Evolutionary conservation across 345 rosid species (phyloP).

Genomic region (Kandelia obovata): DNA sequence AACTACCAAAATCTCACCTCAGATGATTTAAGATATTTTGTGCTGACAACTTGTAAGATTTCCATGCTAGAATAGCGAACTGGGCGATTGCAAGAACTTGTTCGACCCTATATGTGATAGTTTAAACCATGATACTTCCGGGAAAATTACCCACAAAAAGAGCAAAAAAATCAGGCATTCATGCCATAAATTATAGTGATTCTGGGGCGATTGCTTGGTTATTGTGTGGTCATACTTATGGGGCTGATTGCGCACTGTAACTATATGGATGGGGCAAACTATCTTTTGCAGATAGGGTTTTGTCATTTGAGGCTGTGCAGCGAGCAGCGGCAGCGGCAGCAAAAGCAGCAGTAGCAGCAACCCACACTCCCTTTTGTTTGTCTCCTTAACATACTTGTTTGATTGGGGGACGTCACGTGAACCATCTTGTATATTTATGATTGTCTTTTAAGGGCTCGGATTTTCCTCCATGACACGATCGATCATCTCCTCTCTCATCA

Average conservation of each 20-base stretch:
- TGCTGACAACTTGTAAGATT: too few relatives aligned
- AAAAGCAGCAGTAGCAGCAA: not conserved
- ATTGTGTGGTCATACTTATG: too few relatives aligned
- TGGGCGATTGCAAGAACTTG: too few relatives aligned
- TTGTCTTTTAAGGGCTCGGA: not conserved
- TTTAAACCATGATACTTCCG: too few relatives aligned
- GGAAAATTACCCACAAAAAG: too few relatives aligned
- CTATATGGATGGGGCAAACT: not conserved
- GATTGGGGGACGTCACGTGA: conserved; percentile 35
- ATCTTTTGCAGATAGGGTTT: conserved; percentile 24
- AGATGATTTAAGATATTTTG: too few relatives aligned
- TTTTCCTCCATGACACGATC: conserved; percentile 6
- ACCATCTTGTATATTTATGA: conserved; percentile 11
- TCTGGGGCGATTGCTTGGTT: too few relatives aligned
- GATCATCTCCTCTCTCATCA: not conserved
- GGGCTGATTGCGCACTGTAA: not conserved
- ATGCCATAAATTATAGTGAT: too few relatives aligned
- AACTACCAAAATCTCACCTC: too few relatives aligned
- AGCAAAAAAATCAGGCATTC: too few relatives aligned
- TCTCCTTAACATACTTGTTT: conserved; percentile 17
- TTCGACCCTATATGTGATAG: too few relatives aligned
- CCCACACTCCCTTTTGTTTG: conserved; percentile 20
- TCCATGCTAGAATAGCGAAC: too few relatives aligned
- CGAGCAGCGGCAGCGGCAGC: not conserved
- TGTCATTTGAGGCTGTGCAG: conserved; percentile 20